Base-by-base conservation (phyloP, 192 early-diverging fungal genomes). In the Backusella morwellensis region DNA sequence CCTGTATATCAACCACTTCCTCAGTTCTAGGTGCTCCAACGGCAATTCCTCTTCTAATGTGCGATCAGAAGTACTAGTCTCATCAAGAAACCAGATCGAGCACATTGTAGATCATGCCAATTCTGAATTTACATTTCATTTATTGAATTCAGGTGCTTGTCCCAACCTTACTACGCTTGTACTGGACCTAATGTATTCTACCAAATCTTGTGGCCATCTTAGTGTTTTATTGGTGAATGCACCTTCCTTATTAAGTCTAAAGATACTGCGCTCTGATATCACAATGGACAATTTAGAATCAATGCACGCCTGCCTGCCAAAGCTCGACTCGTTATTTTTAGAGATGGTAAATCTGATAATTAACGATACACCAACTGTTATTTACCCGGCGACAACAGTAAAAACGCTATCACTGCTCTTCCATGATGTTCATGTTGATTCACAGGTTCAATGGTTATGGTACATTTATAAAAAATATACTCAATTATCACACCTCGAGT, bases 221-320 rank as follows among this genome's bases (percentile, higher is more conserved):
- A 23, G 23, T 63, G 56, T 29, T 29, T 63, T 63, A 29, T 63
- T 63, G 56, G 56, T 63, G n/a, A 63, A 63, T 63, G 11, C 56
- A 63, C 56, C 56, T 63, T 14, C 56, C 56, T 63, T 63, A 63
- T 63, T 63, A 26, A 63, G 56, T n/a, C 21, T 63, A 11, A 63
- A 63, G 26, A 63, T 63, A 63, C 23, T 63, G 29, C 56, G 56
- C 56, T 63, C 56, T 63, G 56, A 63, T 63, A 63, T 63, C 56
- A 63, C 56, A 26, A 63, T 63, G 56, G 56, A 63, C 23, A 26
- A 63, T 63, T 63, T 63, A 23, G 56, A 63, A 63, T 63, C 56
- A 29, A 23, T 63, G 29, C 56, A 63, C 9, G 56, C 56, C 9
- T 29, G 56, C n/a, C 23, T 63, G 26, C 56, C 21, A 26, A 63